phyloP scores from a whole-genome alignment of 257 asterid species.

The Nicotiana obtusifolia region DNA sequence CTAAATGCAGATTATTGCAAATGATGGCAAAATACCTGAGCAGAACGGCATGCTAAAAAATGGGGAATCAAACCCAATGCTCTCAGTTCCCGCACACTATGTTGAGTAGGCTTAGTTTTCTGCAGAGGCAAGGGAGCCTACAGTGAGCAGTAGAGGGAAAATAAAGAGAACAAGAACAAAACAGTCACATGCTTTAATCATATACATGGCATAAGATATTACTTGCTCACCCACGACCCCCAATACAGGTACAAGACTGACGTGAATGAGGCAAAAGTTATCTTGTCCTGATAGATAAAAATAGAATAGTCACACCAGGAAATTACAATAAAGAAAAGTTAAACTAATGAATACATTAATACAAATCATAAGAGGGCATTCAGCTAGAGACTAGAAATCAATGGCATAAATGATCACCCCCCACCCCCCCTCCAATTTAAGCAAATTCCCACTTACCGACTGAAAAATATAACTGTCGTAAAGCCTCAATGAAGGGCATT shows the following conservation, averaged over 20 bases:
- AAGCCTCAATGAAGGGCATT: conserved; percentile 97
- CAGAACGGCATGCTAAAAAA: conserved; percentile 92
- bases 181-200: conserved; percentile 5
- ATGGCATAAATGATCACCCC: too few species aligned
- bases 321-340: not conserved
- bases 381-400: not conserved
- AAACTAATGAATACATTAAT: not conserved
- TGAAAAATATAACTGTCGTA: conserved; percentile 76
- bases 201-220: conserved; percentile 20
- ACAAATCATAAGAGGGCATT: not conserved
- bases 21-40: conserved; percentile 43
- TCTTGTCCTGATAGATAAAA: conserved; percentile 50
- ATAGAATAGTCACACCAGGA: not conserved
- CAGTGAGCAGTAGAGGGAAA: not conserved
- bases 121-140: conserved; percentile 19
- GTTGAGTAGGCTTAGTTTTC: conserved; percentile 98
- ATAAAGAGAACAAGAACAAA: not conserved
- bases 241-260: conserved; percentile 91
- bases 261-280: conserved; percentile 93
- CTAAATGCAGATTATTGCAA: not conserved
- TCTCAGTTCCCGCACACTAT: conserved; percentile 88
- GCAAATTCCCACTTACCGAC: conserved; percentile 54
- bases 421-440: not conserved
- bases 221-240: conserved; percentile 99
- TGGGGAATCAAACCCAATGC: conserved; percentile 92